These are phyloP conservation scores for Posidonia australis DNA, from an alignment of 106 monocot species.

Conservation along the genomic window DNA sequence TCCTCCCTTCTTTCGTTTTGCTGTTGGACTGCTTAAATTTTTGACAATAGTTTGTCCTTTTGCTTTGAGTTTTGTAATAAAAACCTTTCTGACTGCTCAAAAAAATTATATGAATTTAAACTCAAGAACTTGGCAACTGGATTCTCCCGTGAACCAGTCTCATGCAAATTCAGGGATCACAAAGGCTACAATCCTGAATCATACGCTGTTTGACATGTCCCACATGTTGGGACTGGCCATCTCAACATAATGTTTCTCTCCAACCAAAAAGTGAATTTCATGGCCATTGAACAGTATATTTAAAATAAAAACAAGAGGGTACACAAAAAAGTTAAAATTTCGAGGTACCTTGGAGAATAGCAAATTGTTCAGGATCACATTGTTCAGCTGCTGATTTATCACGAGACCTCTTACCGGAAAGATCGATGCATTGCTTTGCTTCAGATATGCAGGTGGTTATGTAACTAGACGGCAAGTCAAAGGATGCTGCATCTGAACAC, in stretches of 20 bases:
- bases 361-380: conserved; percentile 91
- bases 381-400: conserved; percentile 72
- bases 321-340: neutral
- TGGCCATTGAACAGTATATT: no score
- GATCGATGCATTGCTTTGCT: conserved; percentile 74
- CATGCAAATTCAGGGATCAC: neutral
- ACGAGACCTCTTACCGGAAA: conserved; percentile 41
- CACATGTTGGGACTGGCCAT: neutral
- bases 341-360: conserved; percentile 65
- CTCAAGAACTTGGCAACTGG: no score
- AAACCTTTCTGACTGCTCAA: no score
- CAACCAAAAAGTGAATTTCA: no score
- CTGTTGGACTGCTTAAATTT: no score
- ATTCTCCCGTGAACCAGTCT: neutral
- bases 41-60: neutral
- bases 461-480: conserved; percentile 69
- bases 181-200: neutral
- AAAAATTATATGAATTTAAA: no score
- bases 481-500: conserved; percentile 97
- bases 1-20: no score
- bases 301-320: neutral
- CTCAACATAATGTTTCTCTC: no score
- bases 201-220: neutral
- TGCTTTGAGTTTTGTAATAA: no score
- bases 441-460: conserved; percentile 74